Conservation (phyloP, 768 basidiomycete genomes). For the Termitomyces sp. region DNA sequence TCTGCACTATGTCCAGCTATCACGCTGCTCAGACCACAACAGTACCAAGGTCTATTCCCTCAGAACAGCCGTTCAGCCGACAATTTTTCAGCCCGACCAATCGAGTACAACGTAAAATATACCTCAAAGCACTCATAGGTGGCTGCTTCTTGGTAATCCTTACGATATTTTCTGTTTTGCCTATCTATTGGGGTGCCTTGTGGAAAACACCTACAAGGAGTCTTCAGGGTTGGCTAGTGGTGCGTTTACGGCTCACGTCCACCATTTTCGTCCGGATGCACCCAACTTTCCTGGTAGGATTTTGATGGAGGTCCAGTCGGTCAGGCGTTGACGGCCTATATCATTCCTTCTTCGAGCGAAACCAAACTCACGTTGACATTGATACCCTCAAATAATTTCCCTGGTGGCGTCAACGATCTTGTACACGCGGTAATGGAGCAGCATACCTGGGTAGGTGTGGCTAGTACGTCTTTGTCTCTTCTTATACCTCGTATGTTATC, state of each 20-base stretch:
- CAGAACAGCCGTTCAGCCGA: slow-evolving; percentile 6
- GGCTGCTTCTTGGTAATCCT: slow-evolving; percentile 14
- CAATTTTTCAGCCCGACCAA: slow-evolving; percentile 9
- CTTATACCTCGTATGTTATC: background rate
- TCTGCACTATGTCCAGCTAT: background rate
- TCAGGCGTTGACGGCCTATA: slow-evolving; percentile 29
- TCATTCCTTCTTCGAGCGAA: slow-evolving; percentile 22
- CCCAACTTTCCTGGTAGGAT: slow-evolving; percentile 30
- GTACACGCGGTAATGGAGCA: slow-evolving; percentile 40
- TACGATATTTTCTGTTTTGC: slow-evolving; percentile 15
- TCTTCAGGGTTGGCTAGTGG: slow-evolving; percentile 19
- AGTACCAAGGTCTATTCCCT: background rate
- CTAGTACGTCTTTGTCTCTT: slow-evolving; percentile 30
- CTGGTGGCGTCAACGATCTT: slow-evolving; percentile 36
- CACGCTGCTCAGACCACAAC: background rate
- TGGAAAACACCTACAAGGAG: slow-evolving; percentile 18
- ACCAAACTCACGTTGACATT: slow-evolving; percentile 37
- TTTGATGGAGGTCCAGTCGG: slow-evolving; percentile 52
- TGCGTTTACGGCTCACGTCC: slow-evolving; percentile 4
- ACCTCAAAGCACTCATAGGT: slow-evolving; percentile 10
- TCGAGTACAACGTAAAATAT: slow-evolving; percentile 9
- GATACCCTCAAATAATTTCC: slow-evolving; percentile 33
- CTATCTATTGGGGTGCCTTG: slow-evolving; percentile 20
- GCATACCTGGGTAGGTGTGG: slow-evolving; percentile 45
- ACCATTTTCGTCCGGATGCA: background rate